phyloP scores from a whole-genome alignment of 352 stramenopile genomes.

The Phytophthora chlamydospora region DNA sequence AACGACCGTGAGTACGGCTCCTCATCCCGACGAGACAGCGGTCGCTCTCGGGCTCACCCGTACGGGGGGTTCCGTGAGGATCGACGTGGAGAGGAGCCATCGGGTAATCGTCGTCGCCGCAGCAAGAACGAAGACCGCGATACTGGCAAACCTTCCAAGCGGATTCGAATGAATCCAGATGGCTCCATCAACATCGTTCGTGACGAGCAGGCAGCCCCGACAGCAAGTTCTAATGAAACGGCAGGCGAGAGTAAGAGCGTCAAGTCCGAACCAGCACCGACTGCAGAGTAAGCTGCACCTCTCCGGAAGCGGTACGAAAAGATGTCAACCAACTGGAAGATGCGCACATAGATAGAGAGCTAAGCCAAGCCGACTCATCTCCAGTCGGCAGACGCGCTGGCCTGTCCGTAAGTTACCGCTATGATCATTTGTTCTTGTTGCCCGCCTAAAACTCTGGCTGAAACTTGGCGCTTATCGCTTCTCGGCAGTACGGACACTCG shows the following conservation, averaged over 20 bases:
- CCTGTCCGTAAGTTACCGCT: slow-evolving; percentile 30
- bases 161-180: slow-evolving; percentile 65
- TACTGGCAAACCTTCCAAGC: slow-evolving; percentile 55
- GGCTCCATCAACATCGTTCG: slow-evolving; percentile 72
- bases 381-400: slow-evolving; percentile 5
- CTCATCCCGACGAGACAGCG: slow-evolving; percentile 33
- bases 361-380: slow-evolving; percentile 11
- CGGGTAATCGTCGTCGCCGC: slow-evolving; percentile 23
- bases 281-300: slow-evolving; percentile 24
- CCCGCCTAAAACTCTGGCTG: slow-evolving; percentile 31
- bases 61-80: slow-evolving; percentile 47
- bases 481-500: slow-evolving; percentile 90
- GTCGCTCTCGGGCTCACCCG: slow-evolving; percentile 42
- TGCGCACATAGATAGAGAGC: slow-evolving; percentile 19
- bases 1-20: slow-evolving; percentile 38
- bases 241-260: slow-evolving; percentile 10
- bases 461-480: slow-evolving; percentile 85
- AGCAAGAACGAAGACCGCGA: slow-evolving; percentile 35
- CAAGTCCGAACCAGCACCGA: slow-evolving; percentile 27
- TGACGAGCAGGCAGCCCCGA: slow-evolving; percentile 8
- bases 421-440: slow-evolving; percentile 18
- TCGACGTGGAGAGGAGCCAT: slow-evolving; percentile 34
- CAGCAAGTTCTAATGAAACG: slow-evolving; percentile 2
- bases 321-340: slow-evolving; percentile 15
- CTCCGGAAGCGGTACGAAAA: slow-evolving; percentile 14